phyloP scores from a whole-genome alignment of 2,329 filamentous ascomycete genomes.

The Dactylellina leptospora region DNA sequence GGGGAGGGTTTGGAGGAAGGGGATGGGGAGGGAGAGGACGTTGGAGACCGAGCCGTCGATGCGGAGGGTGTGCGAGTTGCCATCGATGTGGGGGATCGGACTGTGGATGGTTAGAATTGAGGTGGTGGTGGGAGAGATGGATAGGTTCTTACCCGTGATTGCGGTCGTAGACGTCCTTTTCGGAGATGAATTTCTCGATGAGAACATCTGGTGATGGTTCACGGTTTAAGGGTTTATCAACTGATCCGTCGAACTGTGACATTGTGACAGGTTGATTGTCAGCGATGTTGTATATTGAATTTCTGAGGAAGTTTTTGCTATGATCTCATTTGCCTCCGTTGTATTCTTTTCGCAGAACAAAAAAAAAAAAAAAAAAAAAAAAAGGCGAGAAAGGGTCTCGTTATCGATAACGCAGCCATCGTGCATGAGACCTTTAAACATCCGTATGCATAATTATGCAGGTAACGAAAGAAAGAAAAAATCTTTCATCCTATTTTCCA shows the following conservation, averaged over 20 bases:
- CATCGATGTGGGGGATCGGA: conserved; percentile 64
- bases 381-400: too few relatives aligned
- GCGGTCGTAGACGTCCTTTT: conserved; percentile 66
- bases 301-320: conserved; percentile 7
- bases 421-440: not conserved
- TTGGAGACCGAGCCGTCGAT: conserved; percentile 65
- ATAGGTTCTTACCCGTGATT: conserved; percentile 63
- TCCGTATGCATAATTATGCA: conserved; percentile 9
- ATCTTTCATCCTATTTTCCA: not conserved
- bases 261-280: too few relatives aligned
- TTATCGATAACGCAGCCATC: conserved; percentile 43
- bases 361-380: too few relatives aligned
- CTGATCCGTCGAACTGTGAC: conserved; percentile 60
- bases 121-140: not conserved
- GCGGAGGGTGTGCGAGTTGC: conserved; percentile 61
- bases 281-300: too few relatives aligned
- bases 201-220: conserved; percentile 63
- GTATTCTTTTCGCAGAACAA: not conserved
- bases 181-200: conserved; percentile 66
- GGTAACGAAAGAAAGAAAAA: not conserved
- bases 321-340: conserved; percentile 21
- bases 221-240: conserved; percentile 64
- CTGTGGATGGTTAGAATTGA: conserved; percentile 40
- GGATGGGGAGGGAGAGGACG: conserved; percentile 63
- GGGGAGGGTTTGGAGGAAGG: conserved; percentile 64